Percentiles rank a stretch among this genome's conserved stretches.
Conservation (phyloP, 2,329 filamentous ascomycete genomes). For the Scedosporium minutisporum region DNA sequence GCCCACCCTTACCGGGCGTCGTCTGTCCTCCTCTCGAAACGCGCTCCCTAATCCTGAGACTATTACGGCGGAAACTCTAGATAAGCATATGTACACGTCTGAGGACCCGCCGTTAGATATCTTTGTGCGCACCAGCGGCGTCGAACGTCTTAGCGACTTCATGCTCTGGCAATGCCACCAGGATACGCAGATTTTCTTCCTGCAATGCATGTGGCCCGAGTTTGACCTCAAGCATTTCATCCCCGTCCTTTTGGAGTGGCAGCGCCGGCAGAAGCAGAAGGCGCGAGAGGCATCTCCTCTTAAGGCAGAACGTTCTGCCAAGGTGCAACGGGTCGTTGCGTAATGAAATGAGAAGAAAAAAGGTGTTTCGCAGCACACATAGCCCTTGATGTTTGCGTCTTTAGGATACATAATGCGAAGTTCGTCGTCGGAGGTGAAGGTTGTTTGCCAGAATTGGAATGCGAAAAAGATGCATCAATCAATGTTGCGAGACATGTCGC, state of each 20-base stretch:
- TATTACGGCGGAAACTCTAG: conserved; percentile 75
- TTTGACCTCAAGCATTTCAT: conserved; percentile 92
- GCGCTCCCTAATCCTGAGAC: conserved; percentile 65
- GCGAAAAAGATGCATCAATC: neutral
- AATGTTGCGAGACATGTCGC: neutral
- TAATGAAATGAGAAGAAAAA: conserved; percentile 1
- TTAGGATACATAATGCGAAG: neutral
- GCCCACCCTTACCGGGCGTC: conserved; percentile 20
- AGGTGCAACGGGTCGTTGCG: conserved; percentile 6
- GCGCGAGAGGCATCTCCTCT: conserved; percentile 38
- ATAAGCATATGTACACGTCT: conserved; percentile 79
- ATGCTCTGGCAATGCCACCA: conserved; percentile 99
- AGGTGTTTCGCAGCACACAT: neutral
- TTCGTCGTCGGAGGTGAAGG: neutral
- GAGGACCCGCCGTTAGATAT: conserved; percentile 81
- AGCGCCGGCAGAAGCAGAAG: conserved; percentile 52
- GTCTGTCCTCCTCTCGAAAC: conserved; percentile 23
- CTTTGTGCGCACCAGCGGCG: conserved; percentile 84
- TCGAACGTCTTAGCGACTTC: conserved; percentile 88
- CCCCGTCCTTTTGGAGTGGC: conserved; percentile 87
- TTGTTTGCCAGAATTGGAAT: neutral
- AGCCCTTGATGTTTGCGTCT: neutral
- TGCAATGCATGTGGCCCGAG: conserved; percentile 89
- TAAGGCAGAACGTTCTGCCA: conserved; percentile 18
- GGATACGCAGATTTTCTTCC: conserved; percentile 83